These are phyloP conservation scores for Cadophora gregata DNA, from an alignment of 2,329 filamentous ascomycete genomes.

Conservation along the genomic window DNA sequence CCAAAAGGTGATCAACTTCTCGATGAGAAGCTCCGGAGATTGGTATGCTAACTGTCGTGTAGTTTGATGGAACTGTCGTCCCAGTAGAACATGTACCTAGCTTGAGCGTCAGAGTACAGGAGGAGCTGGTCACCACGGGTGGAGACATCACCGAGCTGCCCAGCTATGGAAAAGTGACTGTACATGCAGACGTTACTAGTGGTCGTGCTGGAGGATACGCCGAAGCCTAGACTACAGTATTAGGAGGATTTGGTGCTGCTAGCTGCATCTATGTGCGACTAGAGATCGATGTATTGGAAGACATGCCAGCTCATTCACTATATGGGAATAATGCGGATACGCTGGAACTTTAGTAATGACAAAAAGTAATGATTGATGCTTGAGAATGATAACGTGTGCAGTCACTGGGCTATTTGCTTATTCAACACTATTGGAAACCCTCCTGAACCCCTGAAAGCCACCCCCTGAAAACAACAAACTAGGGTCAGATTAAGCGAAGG, in stretches of 20 bases:
- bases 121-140: constrained; percentile 33
- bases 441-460: neutral
- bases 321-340: neutral
- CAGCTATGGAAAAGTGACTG: constrained; percentile 34
- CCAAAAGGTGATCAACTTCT: constrained; percentile 35
- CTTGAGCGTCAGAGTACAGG: constrained; percentile 34
- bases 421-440: neutral
- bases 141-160: constrained; percentile 33
- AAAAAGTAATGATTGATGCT: neutral
- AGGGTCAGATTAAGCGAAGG: neutral
- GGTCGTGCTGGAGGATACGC: constrained; percentile 31
- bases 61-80: constrained; percentile 35
- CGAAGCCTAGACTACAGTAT: neutral
- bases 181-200: constrained; percentile 34
- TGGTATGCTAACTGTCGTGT: neutral
- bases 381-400: neutral
- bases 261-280: neutral
- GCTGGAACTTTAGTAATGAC: neutral
- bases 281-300: neutral
- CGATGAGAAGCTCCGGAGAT: neutral
- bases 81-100: constrained; percentile 26
- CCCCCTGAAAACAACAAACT: constrained; percentile 7
- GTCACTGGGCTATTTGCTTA: neutral
- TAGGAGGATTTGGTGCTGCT: neutral
- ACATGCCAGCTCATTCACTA: neutral